phyloP scores from a whole-genome alignment of 805 yeast genomes.

The Barnettozyma californica region DNA sequence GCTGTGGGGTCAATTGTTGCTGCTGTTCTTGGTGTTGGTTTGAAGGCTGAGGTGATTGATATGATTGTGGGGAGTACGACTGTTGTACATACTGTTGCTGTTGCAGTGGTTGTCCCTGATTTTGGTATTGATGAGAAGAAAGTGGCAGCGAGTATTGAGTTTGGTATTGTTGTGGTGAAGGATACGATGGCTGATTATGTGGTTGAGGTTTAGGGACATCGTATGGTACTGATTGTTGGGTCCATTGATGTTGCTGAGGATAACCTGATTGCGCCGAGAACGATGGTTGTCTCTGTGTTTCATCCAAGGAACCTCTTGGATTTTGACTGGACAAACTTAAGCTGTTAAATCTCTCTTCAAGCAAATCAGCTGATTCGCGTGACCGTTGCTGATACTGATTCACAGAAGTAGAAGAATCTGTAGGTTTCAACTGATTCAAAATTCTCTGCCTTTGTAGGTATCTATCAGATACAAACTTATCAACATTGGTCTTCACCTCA shows the following conservation, averaged over 20 bases:
- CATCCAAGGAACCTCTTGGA: constrained; percentile 15
- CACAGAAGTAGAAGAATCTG: constrained; percentile 3
- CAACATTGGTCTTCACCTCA: constrained; percentile 19
- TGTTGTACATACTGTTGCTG: neutral
- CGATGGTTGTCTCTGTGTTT: constrained; percentile 12
- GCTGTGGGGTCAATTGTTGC: constrained; percentile 4
- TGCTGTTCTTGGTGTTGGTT: constrained; percentile 1
- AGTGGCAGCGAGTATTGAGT: constrained; percentile 14
- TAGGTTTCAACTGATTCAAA: constrained; percentile 8
- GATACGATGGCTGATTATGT: constrained; percentile 4
- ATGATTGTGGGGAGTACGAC: neutral
- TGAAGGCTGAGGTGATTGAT: neutral
- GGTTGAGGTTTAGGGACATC: constrained; percentile 12
- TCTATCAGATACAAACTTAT: constrained; percentile 22
- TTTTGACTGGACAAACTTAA: constrained; percentile 17
- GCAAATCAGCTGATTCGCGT: neutral
- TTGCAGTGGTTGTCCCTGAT: neutral
- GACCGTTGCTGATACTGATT: constrained; percentile 1
- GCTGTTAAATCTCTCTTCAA: constrained; percentile 19
- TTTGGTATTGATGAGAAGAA: constrained; percentile 6
- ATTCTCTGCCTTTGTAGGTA: constrained; percentile 21
- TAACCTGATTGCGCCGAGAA: constrained; percentile 9
- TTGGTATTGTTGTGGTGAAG: constrained; percentile 4
- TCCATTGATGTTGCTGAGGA: constrained; percentile 4
- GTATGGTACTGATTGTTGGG: constrained; percentile 3